Percentiles rank a stretch among this genome's conserved stretches.
Evolutionary conservation across 257 asterid genomes (phyloP).

Genomic region (Przewalskia tangutica): DNA sequence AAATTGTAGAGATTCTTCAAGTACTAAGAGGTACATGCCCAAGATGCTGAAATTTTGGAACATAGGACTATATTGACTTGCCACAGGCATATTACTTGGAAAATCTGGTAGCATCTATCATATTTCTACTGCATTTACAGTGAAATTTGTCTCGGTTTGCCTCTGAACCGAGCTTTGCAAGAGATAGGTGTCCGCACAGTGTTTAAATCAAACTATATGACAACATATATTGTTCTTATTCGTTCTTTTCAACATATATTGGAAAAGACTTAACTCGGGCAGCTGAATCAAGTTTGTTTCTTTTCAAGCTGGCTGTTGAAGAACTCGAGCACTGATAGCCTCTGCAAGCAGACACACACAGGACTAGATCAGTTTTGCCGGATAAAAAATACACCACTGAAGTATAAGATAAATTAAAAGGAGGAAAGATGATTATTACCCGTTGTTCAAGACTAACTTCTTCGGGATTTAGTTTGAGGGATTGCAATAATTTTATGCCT

Average conservation of each 20-base stretch:
- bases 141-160: not conserved
- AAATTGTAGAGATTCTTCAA: not conserved
- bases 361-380: not conserved
- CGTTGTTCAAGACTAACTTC: conserved; percentile 57
- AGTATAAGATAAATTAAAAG: not conserved
- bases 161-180: not conserved
- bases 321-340: conserved; percentile 67
- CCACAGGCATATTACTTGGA: not conserved
- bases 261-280: not conserved
- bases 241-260: not conserved
- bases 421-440: conserved; percentile 26
- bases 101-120: not conserved
- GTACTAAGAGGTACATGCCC: not conserved
- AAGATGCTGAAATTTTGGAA: not conserved
- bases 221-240: not conserved
- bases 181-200: not conserved
- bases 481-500: conserved; percentile 56
- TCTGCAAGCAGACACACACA: conserved; percentile 39
- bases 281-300: conserved; percentile 18
- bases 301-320: conserved; percentile 44
- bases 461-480: conserved; percentile 38
- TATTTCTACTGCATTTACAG: not conserved
- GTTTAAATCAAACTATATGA: not conserved
- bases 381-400: not conserved
- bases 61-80: not conserved